Evolutionary conservation across 306 rosid species (phyloP).

Genomic region (Vicia villosa): DNA sequence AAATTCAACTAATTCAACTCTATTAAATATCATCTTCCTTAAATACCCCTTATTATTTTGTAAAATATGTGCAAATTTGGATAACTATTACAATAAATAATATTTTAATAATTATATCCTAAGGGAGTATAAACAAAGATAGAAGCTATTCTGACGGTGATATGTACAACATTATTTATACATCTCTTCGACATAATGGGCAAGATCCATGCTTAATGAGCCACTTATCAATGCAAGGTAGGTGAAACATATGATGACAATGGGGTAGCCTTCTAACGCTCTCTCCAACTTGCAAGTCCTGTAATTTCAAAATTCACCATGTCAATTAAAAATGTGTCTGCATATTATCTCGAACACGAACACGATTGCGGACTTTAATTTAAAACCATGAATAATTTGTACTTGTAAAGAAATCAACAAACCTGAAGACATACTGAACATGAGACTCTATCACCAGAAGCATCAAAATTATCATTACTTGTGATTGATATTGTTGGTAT

Average conservation of each 20-base stretch:
- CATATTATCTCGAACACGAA: too few species aligned
- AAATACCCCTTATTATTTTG: too few species aligned
- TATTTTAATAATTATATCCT: too few species aligned
- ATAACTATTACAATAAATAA: too few species aligned
- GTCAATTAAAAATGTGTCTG: too few species aligned
- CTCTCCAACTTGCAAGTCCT: constrained; percentile 89
- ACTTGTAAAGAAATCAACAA: background rate
- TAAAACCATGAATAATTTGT: background rate
- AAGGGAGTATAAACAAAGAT: too few species aligned
- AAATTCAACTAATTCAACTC: too few species aligned
- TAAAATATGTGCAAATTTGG: too few species aligned
- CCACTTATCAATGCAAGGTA: constrained; percentile 93
- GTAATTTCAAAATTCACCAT: constrained; percentile 32
- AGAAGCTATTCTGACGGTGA: too few species aligned
- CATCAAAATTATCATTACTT: constrained; percentile 60
- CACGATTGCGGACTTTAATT: too few species aligned
- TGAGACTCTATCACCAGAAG: constrained; percentile 69
- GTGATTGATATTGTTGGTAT: constrained; percentile 78
- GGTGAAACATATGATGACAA: constrained; percentile 91
- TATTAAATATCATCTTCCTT: too few species aligned
- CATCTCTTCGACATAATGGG: constrained; percentile 89
- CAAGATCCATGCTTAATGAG: constrained; percentile 85
- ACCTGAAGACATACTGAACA: constrained; percentile 99
- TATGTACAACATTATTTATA: constrained; percentile 33
- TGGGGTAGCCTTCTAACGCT: constrained; percentile 79